phyloP scores from a whole-genome alignment of 139 green algal genomes.

The Deuterostichococcus epilithicus region DNA sequence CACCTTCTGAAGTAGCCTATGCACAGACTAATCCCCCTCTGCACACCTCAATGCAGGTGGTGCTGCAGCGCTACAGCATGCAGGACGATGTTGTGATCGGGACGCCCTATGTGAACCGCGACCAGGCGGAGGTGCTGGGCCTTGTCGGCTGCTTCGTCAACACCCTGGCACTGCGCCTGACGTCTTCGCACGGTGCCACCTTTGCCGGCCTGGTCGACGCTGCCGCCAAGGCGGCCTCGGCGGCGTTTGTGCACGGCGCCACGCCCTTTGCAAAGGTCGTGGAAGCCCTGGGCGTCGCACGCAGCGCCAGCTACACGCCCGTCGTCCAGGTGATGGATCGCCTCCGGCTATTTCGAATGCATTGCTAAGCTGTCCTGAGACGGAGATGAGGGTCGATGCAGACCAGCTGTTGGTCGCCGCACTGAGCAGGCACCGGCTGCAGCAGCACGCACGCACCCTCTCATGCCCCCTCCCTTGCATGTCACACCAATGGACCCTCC shows the following conservation, averaged over 20 bases:
- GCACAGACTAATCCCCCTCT: too few relatives aligned
- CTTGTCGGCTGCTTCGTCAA: constrained; percentile 20
- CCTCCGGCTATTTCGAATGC: too few relatives aligned
- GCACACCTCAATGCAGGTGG: background rate
- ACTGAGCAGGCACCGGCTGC: too few relatives aligned
- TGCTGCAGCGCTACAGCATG: background rate
- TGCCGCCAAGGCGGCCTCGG: background rate
- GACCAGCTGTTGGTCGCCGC: too few relatives aligned
- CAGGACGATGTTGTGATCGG: background rate
- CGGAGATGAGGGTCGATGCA: too few relatives aligned
- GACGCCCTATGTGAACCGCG: background rate
- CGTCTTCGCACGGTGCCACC: background rate
- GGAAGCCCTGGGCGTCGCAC: background rate
- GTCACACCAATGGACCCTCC: too few relatives aligned
- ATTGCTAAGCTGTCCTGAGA: too few relatives aligned
- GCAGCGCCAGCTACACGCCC: background rate
- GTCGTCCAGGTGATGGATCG: background rate
- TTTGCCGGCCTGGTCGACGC: background rate
- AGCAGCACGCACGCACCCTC: too few relatives aligned
- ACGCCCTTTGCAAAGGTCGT: background rate
- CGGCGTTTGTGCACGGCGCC: background rate
- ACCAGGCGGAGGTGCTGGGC: background rate
- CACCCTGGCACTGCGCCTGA: too few relatives aligned
- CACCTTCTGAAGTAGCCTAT: too few relatives aligned
- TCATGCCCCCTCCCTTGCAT: too few relatives aligned